Evolutionary conservation across 345 rosid genomes (phyloP).

Genomic region (Populus pruinosa): DNA sequence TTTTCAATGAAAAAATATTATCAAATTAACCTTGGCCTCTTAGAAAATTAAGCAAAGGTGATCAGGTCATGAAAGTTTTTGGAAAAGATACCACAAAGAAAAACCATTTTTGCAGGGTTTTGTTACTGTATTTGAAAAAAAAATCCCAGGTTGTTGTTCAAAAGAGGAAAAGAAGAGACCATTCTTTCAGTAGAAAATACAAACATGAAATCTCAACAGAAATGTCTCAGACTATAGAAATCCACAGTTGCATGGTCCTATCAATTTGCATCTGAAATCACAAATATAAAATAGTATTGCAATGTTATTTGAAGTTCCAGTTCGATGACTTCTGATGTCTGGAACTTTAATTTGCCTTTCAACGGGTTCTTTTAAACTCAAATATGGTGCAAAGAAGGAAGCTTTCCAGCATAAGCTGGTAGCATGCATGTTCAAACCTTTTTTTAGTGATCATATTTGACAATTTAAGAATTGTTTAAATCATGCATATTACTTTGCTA

Average conservation of each 20-base stretch:
- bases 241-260: background rate
- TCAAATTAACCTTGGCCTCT: background rate
- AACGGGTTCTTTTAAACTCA: background rate
- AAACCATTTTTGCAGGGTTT: background rate
- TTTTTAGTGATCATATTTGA: background rate
- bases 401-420: background rate
- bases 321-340: background rate
- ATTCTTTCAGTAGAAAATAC: background rate
- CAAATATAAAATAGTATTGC: background rate
- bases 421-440: background rate
- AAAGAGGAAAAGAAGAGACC: background rate
- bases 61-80: background rate
- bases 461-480: background rate
- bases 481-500: background rate
- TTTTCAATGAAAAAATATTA: background rate
- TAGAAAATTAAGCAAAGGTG: background rate
- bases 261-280: background rate
- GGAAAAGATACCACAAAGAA: background rate
- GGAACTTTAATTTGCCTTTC: background rate
- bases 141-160: background rate
- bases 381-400: background rate
- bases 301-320: background rate
- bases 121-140: background rate
- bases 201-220: background rate
- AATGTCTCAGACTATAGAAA: background rate